Percentiles rank a stretch among this genome's conserved stretches.
These are phyloP conservation scores for Paramecium bursaria DNA, from an alignment of 73 alveolate genomes.

Conservation along the genomic window DNA sequence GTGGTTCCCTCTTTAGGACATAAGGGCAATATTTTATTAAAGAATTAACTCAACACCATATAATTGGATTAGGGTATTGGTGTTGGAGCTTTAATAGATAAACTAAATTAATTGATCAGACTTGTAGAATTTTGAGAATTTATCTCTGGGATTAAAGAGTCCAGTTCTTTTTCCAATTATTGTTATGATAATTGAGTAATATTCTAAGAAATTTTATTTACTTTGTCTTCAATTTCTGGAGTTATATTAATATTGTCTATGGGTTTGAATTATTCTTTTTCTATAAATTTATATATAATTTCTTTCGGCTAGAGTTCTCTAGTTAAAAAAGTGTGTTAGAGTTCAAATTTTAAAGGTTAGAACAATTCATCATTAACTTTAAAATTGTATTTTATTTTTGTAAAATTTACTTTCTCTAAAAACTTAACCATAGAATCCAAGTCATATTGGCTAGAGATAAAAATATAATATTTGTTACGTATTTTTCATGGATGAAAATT, in stretches of 20 bases:
- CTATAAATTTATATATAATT: not conserved
- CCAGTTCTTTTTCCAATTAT: not conserved
- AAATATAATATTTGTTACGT: not conserved
- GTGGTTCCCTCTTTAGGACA: slow-evolving; percentile 3
- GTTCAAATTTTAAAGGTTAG: not conserved
- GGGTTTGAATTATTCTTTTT: not conserved
- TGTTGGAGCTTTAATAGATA: slow-evolving; percentile 3
- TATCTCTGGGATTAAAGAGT: not conserved
- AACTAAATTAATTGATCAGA: not conserved
- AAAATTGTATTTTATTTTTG: slow-evolving; percentile 10
- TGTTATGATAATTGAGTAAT: not conserved
- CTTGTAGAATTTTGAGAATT: not conserved
- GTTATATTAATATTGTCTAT: not conserved
- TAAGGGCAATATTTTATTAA: slow-evolving; percentile 9
- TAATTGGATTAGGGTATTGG: not conserved
- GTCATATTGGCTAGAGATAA: slow-evolving; percentile 47
- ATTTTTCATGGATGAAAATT: slow-evolving; percentile 23
- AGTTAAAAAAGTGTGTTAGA: not conserved
- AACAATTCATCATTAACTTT: not conserved
- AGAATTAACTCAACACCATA: not conserved
- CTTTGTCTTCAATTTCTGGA: not conserved
- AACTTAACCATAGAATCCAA: slow-evolving; percentile 13
- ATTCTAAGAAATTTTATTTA: not conserved
- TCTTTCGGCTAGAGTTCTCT: not conserved
- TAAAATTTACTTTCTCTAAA: slow-evolving; percentile 21